phyloP scores from a whole-genome alignment of 2,329 filamentous ascomycete genomes.

The Colletotrichum horii region DNA sequence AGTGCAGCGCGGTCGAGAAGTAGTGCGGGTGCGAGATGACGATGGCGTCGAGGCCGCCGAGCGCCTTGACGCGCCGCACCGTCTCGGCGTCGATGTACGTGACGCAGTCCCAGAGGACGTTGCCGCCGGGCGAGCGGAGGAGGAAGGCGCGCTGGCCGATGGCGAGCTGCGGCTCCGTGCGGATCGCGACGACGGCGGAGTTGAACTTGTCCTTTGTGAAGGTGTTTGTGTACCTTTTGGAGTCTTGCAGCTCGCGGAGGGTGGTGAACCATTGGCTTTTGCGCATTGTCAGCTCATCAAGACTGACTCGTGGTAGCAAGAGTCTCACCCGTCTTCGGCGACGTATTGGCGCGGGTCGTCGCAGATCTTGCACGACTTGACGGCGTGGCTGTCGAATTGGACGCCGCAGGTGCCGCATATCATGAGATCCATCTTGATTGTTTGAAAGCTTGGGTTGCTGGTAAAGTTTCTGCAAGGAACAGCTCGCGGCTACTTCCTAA shows the following conservation, averaged over 20 bases:
- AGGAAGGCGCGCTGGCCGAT: slow-evolving; percentile 80
- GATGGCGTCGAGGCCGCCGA: slow-evolving; percentile 74
- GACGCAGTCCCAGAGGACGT: slow-evolving; percentile 82
- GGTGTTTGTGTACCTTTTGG: slow-evolving; percentile 53
- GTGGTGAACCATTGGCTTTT: slow-evolving; percentile 70
- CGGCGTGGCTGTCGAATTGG: slow-evolving; percentile 59
- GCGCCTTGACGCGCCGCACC: slow-evolving; percentile 56
- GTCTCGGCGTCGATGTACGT: slow-evolving; percentile 72
- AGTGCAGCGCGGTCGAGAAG: slow-evolving; percentile 77
- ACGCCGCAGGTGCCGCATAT: slow-evolving; percentile 75
- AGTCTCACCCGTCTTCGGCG: slow-evolving; percentile 38
- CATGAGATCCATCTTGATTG: slow-evolving; percentile 35
- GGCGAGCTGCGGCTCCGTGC: slow-evolving; percentile 63
- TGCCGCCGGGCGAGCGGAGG: slow-evolving; percentile 68
- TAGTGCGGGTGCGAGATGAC: slow-evolving; percentile 84
- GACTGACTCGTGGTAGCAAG: not conserved
- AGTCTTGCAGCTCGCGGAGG: slow-evolving; percentile 48
- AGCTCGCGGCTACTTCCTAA: not conserved
- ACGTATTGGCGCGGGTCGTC: slow-evolving; percentile 77
- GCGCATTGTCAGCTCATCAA: not conserved
- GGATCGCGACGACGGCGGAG: slow-evolving; percentile 48
- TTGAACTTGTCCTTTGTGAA: slow-evolving; percentile 54
- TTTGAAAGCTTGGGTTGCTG: not conserved
- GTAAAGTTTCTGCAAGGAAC: not conserved
- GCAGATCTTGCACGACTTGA: slow-evolving; percentile 71